These are phyloP conservation scores for Russula abietina DNA, from an alignment of 768 basidiomycete genomes.

Conservation along the genomic window DNA sequence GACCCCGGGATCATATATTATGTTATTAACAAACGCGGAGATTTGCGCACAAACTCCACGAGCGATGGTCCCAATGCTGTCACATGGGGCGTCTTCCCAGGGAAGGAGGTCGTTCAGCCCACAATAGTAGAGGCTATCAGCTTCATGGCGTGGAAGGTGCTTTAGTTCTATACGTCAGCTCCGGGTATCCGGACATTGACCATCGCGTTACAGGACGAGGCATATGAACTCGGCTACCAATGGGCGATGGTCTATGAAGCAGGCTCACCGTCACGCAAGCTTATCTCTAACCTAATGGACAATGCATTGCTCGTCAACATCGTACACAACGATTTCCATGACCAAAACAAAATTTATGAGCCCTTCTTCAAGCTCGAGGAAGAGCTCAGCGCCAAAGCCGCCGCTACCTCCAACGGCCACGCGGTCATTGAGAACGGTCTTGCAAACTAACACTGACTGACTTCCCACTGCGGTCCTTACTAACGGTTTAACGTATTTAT, in stretches of 20 bases:
- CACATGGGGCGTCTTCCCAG: constrained; percentile 97
- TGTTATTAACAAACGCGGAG: constrained; percentile 93
- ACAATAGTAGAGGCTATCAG: constrained; percentile 96
- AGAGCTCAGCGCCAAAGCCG: constrained; percentile 43
- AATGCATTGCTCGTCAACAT: constrained; percentile 85
- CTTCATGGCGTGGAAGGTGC: constrained; percentile 97
- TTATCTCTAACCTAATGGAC: constrained; percentile 77
- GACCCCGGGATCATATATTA: constrained; percentile 92
- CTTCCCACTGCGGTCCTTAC: neutral
- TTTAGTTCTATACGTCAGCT: constrained; percentile 19
- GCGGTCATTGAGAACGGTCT: constrained; percentile 25
- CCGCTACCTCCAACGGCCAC: constrained; percentile 6
- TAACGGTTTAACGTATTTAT: neutral
- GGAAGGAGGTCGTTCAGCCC: constrained; percentile 93
- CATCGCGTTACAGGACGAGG: constrained; percentile 65
- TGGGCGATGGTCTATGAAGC: constrained; percentile 87
- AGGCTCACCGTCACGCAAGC: constrained; percentile 63
- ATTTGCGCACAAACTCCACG: constrained; percentile 90
- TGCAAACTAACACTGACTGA: constrained; percentile 16
- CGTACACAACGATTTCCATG: constrained; percentile 93
- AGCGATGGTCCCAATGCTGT: constrained; percentile 97
- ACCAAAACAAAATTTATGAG: constrained; percentile 74
- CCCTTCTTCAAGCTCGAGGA: constrained; percentile 78
- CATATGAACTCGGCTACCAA: constrained; percentile 84
- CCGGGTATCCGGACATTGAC: neutral